These are phyloP conservation scores for Boletus smithii DNA, from an alignment of 1,284 basidiomycete species.

Conservation along the genomic window DNA sequence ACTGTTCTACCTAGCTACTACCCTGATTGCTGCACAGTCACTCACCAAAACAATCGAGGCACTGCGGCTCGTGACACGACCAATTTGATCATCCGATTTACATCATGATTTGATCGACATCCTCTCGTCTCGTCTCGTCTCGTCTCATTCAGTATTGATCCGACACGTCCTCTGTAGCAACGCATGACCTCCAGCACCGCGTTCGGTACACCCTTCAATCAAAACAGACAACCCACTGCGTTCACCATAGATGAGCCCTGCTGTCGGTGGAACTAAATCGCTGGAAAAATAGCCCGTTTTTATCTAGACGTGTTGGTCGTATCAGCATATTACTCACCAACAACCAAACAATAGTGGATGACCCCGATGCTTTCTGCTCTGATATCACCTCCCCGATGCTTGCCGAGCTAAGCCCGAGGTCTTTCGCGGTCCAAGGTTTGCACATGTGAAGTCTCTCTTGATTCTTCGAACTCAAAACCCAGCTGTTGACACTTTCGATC, in stretches of 20 bases:
- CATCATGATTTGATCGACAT: constrained; percentile 30
- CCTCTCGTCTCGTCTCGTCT: constrained; percentile 2
- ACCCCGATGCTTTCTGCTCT: constrained; percentile 19
- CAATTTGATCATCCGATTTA: constrained; percentile 23
- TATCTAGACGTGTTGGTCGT: constrained; percentile 4
- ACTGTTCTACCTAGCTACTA: constrained; percentile 5
- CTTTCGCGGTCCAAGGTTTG: constrained; percentile 17
- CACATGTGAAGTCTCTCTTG: constrained; percentile 18
- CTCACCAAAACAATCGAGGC: constrained; percentile 20
- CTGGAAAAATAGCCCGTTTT: constrained; percentile 5
- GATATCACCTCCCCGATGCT: constrained; percentile 17
- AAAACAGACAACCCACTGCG: constrained; percentile 3
- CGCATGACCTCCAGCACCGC: constrained; percentile 24
- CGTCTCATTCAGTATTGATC: constrained; percentile 18
- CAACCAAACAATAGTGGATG: constrained; percentile 6
- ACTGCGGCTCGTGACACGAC: constrained; percentile 26
- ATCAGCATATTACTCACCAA: constrained; percentile 10
- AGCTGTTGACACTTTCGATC: constrained; percentile 9
- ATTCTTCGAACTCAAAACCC: constrained; percentile 9
- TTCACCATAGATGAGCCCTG: constrained; percentile 3
- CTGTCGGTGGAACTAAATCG: constrained; percentile 10
- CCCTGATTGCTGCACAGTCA: constrained; percentile 6
- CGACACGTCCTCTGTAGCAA: constrained; percentile 22
- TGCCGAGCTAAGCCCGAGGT: constrained; percentile 23
- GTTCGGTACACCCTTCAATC: constrained; percentile 5